Base-by-base conservation (phyloP, 768 basidiomycete species). In the Inosperma sp. region DNA sequence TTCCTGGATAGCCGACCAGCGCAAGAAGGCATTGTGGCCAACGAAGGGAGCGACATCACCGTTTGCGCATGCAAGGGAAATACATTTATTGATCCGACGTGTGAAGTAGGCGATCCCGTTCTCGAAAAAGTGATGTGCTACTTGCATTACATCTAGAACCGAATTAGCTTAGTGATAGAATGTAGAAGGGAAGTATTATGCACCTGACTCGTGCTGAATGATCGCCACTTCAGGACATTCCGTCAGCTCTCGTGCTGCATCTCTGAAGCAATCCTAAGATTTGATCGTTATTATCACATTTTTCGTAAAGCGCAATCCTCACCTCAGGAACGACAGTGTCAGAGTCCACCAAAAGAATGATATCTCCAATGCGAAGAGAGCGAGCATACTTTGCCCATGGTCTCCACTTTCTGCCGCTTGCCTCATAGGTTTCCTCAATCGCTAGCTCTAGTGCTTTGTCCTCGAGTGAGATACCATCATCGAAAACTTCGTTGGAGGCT, bases 1-100 rank as follows among this genome's bases (percentile, higher is more conserved):
- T 52, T 93, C 91, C 65, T 94, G 91, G 21, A 93, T 70, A 2
- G 91, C 91, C 2, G 81, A 80, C 92, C 91, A 94, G n/a, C 91
- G 81, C 42, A 94, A 72, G 67, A 93, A 94, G 5, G 89, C 88
- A 54, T 92, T 89, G n/a, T n/a, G n/a, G n/a, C n/a, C n/a, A n/a
- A n/a, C n/a, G n/a, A n/a, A n/a, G n/a, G n/a, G n/a, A n/a, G n/a
- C n/a, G n/a, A n/a, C n/a, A n/a, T n/a, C n/a, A n/a, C n/a, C n/a
- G n/a, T n/a, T n/a, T n/a, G n/a, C 84, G 59, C 81, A 82, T 14
- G 81, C 79, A 78, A 90, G 82, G 2, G 86, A 84, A 35, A 90
- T 90, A 63, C 78, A 81, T 64, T 81, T 82, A 64, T 93, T 91
- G 70, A 93, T 90, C 91, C 81, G 54, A 93, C n/a, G n/a, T n/a